Evolutionary conservation across 768 basidiomycete species (phyloP).

Genomic region (Holtermanniella nyarrowii): DNA sequence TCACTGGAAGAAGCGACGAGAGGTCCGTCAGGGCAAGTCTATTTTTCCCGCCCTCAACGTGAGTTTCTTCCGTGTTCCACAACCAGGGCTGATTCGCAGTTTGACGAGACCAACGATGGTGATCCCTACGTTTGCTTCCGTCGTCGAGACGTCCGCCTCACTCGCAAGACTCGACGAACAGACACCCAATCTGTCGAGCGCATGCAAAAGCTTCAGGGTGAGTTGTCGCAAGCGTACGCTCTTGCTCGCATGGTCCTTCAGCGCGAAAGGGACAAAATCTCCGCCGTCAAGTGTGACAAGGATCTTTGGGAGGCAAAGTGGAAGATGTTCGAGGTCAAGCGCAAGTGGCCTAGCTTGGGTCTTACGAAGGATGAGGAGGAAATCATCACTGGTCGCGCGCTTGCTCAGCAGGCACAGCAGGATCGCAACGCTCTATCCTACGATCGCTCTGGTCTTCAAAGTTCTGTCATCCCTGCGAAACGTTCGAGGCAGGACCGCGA

Average conservation of each 20-base stretch:
- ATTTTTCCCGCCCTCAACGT: slow-evolving; percentile 86
- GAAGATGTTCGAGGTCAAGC: slow-evolving; percentile 66
- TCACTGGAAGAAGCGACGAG: slow-evolving; percentile 78
- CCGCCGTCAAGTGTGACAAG: slow-evolving; percentile 51
- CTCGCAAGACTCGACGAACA: slow-evolving; percentile 85
- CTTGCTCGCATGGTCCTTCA: slow-evolving; percentile 58
- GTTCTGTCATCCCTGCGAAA: slow-evolving; percentile 48
- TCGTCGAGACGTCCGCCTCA: slow-evolving; percentile 81
- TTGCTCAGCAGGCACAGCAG: slow-evolving; percentile 3
- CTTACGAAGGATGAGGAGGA: slow-evolving; percentile 43
- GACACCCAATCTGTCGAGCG: slow-evolving; percentile 85
- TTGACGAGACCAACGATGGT: slow-evolving; percentile 76
- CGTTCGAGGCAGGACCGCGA: slow-evolving; percentile 12
- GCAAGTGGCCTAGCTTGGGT: slow-evolving; percentile 47
- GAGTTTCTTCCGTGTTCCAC: slow-evolving; percentile 31
- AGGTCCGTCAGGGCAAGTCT: slow-evolving; percentile 66
- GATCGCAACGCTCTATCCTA: slow-evolving; percentile 7
- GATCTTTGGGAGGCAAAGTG: slow-evolving; percentile 70
- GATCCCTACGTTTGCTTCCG: slow-evolving; percentile 98
- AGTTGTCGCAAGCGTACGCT: slow-evolving; percentile 62
- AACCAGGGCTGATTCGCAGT: slow-evolving; percentile 43
- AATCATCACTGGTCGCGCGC: slow-evolving; percentile 31
- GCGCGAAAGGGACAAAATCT: slow-evolving; percentile 69
- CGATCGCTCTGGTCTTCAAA: not conserved
- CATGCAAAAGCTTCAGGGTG: slow-evolving; percentile 65